These are phyloP conservation scores for Fusarium veterinarium DNA, from an alignment of 2,329 filamentous ascomycete genomes.

Conservation along the genomic window DNA sequence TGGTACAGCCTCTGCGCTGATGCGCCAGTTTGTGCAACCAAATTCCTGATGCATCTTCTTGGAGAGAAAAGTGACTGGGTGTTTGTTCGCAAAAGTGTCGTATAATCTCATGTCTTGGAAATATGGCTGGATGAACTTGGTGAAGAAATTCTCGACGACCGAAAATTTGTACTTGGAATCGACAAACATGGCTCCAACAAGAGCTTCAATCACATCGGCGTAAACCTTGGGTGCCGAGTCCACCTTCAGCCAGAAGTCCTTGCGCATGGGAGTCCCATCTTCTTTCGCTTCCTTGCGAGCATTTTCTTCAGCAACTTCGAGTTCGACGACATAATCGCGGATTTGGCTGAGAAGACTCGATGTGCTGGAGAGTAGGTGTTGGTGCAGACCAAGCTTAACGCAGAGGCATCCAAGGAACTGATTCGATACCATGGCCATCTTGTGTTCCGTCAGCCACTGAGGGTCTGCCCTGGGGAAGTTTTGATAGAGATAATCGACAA, in stretches of 20 bases:
- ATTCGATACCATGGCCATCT: slow-evolving; percentile 99
- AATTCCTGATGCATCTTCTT: slow-evolving; percentile 73
- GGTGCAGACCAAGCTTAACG: slow-evolving; percentile 81
- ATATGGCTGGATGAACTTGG: slow-evolving; percentile 77
- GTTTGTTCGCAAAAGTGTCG: slow-evolving; percentile 86
- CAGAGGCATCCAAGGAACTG: slow-evolving; percentile 88
- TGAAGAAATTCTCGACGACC: slow-evolving; percentile 81
- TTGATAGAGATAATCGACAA: slow-evolving; percentile 84
- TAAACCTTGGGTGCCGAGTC: slow-evolving; percentile 78
- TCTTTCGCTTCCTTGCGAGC: slow-evolving; percentile 49
- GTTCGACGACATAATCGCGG: slow-evolving; percentile 66
- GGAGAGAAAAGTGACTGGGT: slow-evolving; percentile 81
- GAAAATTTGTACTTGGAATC: slow-evolving; percentile 84
- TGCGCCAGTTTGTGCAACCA: slow-evolving; percentile 70
- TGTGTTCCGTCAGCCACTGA: slow-evolving; percentile 98
- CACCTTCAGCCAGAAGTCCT: slow-evolving; percentile 76
- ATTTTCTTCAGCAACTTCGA: slow-evolving; percentile 62
- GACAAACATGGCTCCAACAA: slow-evolving; percentile 90
- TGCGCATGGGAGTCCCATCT: slow-evolving; percentile 47
- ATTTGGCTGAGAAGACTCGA: slow-evolving; percentile 57
- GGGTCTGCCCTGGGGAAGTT: slow-evolving; percentile 83
- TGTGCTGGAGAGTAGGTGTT: slow-evolving; percentile 71
- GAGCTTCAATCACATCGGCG: slow-evolving; percentile 89
- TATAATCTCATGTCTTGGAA: slow-evolving; percentile 90
- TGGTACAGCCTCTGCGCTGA: slow-evolving; percentile 61